Conservation (phyloP, 345 rosid species). For the Hibiscus syriacus region DNA sequence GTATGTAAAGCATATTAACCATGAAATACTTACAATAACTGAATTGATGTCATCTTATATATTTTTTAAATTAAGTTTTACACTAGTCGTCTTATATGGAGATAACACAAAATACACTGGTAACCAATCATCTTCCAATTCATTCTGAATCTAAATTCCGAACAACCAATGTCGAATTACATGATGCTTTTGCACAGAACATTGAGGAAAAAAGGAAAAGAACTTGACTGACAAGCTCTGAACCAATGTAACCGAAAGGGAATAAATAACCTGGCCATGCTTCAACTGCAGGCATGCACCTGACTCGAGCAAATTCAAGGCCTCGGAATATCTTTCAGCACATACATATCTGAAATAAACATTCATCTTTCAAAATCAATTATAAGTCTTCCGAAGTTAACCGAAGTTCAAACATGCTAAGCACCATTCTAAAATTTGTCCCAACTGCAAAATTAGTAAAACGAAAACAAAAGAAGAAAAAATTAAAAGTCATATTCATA, state of each 20-base stretch:
- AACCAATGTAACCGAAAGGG: constrained; percentile 3
- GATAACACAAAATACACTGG: neutral
- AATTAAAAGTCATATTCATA: neutral
- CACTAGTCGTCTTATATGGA: no score
- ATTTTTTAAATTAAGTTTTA: no score
- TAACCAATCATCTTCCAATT: neutral
- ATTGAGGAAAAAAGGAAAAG: neutral
- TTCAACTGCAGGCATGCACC: constrained; percentile 82
- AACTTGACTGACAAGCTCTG: neutral
- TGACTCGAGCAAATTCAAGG: constrained; percentile 67
- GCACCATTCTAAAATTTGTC: neutral
- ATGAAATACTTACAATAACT: neutral
- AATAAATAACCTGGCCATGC: constrained; percentile 57
- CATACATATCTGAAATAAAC: constrained; percentile 46
- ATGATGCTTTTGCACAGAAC: neutral
- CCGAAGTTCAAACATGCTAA: neutral
- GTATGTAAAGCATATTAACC: neutral
- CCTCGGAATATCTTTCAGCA: constrained; percentile 77
- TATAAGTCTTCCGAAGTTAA: neutral
- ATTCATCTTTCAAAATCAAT: constrained; percentile 11
- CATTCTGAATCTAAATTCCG: neutral
- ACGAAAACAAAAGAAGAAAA: neutral
- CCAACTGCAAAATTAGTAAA: neutral
- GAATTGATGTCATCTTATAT: no score
- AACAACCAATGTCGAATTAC: neutral